Conservation (phyloP, 805 yeast species). For the Torulaspora quercuum region DNA sequence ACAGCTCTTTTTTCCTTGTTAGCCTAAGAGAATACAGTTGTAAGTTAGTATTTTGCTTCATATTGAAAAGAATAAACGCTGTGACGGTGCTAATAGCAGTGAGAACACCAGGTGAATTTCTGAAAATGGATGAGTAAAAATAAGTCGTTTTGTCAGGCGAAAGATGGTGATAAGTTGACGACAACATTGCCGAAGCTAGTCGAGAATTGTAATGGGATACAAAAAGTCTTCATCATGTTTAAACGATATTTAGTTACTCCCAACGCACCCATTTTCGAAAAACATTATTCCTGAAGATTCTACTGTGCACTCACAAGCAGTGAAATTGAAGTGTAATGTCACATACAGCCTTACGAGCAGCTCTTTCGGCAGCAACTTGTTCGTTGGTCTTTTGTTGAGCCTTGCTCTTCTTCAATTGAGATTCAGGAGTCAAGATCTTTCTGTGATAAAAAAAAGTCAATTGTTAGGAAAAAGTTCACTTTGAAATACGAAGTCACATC, state of each 20-base stretch:
- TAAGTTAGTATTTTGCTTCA: neutral
- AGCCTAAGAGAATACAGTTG: conserved; percentile 35
- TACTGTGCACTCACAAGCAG: conserved; percentile 21
- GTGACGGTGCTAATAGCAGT: too few species aligned
- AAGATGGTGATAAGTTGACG: conserved; percentile 69
- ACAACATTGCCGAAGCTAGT: conserved; percentile 72
- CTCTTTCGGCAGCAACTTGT: conserved; percentile 76
- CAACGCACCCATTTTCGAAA: too few species aligned
- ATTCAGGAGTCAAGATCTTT: conserved; percentile 65
- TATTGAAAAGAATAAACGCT: too few species aligned
- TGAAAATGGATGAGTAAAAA: too few species aligned
- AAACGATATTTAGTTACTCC: conserved; percentile 1
- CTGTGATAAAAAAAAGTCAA: conserved; percentile 24
- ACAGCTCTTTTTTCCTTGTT: conserved; percentile 59
- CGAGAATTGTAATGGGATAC: conserved; percentile 44
- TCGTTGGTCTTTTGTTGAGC: conserved; percentile 73
- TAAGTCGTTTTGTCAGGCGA: conserved; percentile 51
- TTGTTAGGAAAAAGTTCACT: conserved; percentile 16
- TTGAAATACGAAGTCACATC: conserved; percentile 35
- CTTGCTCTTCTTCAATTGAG: conserved; percentile 78
- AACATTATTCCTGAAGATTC: too few species aligned
- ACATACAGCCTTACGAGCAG: conserved; percentile 79
- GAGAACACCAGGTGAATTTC: too few species aligned
- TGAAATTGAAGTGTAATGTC: conserved; percentile 3
- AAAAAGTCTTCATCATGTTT: conserved; percentile 51